phyloP scores from a whole-genome alignment of 1,284 basidiomycete genomes.

The Leccinum pachyderme region DNA sequence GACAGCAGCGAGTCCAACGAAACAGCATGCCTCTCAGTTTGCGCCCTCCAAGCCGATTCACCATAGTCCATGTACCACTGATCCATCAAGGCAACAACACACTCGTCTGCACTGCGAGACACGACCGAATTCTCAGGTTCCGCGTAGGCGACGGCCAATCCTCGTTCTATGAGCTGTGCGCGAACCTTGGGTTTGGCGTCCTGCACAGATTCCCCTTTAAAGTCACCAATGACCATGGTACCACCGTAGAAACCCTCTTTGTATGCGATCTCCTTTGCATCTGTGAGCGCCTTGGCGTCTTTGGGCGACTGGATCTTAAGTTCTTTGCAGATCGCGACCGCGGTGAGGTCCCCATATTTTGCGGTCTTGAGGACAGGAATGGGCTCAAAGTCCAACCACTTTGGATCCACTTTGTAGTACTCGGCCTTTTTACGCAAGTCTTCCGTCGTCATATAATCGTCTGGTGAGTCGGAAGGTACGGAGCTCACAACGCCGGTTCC shows the following conservation, averaged over 20 bases:
- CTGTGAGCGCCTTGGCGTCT: constrained; percentile 88
- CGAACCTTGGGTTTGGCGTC: constrained; percentile 92
- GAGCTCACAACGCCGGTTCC: constrained; percentile 99
- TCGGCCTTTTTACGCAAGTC: constrained; percentile 97
- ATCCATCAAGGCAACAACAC: constrained; percentile 96
- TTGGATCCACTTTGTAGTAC: constrained; percentile 92
- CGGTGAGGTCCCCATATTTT: constrained; percentile 89
- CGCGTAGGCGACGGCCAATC: constrained; percentile 87
- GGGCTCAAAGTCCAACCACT: constrained; percentile 86
- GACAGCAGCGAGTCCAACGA: constrained; percentile 12
- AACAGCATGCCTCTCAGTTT: constrained; percentile 79
- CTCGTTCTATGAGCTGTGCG: constrained; percentile 77
- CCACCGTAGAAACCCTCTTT: constrained; percentile 98
- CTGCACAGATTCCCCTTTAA: constrained; percentile 84
- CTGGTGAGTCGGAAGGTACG: constrained; percentile 97
- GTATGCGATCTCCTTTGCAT: constrained; percentile 98
- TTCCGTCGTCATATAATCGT: constrained; percentile 89
- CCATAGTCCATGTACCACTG: constrained; percentile 99
- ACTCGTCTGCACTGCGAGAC: constrained; percentile 91
- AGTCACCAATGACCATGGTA: constrained; percentile 87
- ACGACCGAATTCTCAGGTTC: constrained; percentile 95
- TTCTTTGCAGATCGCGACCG: constrained; percentile 84
- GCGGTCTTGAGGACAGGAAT: constrained; percentile 88
- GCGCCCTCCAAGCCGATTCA: constrained; percentile 83
- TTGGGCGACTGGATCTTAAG: constrained; percentile 97